These are phyloP conservation scores for Penicillium nucicola DNA, from an alignment of 495 filamentous ascomycete species.

Conservation along the genomic window DNA sequence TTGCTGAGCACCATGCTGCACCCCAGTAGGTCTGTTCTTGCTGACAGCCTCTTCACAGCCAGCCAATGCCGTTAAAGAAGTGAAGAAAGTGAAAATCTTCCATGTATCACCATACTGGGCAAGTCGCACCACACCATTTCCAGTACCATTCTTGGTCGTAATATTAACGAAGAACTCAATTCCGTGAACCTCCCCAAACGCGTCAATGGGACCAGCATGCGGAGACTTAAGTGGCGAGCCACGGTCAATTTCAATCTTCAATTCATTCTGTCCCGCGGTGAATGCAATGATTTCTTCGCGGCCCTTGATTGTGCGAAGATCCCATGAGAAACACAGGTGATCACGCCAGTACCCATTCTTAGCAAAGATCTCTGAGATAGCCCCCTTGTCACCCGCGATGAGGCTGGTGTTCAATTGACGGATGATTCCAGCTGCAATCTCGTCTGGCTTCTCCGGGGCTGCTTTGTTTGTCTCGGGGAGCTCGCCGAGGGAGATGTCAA, in stretches of 20 bases:
- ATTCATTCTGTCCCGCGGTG: conserved; percentile 31
- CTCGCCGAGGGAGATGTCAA: conserved; percentile 42
- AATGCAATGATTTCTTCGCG: conserved; percentile 47
- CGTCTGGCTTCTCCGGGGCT: conserved; percentile 40
- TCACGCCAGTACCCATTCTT: conserved; percentile 44
- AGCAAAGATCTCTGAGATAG: conserved; percentile 40
- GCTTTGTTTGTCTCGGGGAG: conserved; percentile 29
- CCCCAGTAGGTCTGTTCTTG: conserved; percentile 40
- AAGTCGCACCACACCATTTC: conserved; percentile 54
- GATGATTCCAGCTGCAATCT: conserved; percentile 43
- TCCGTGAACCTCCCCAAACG: conserved; percentile 46
- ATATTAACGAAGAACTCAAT: conserved; percentile 51
- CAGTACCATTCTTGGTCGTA: conserved; percentile 47
- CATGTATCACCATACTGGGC: conserved; percentile 48
- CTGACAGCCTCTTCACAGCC: conserved; percentile 45
- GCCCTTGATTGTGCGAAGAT: conserved; percentile 53
- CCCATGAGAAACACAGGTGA: conserved; percentile 43
- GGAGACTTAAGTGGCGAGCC: conserved; percentile 46
- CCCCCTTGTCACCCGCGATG: conserved; percentile 25
- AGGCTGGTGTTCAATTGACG: conserved; percentile 48
- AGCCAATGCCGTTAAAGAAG: conserved; percentile 46
- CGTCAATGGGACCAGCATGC: conserved; percentile 45
- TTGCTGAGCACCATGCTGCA: conserved; percentile 49
- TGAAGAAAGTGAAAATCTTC: conserved; percentile 66
- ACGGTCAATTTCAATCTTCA: conserved; percentile 47